Conservation (phyloP, 2,329 filamentous ascomycete genomes). For the Hirsutella thompsonii region DNA sequence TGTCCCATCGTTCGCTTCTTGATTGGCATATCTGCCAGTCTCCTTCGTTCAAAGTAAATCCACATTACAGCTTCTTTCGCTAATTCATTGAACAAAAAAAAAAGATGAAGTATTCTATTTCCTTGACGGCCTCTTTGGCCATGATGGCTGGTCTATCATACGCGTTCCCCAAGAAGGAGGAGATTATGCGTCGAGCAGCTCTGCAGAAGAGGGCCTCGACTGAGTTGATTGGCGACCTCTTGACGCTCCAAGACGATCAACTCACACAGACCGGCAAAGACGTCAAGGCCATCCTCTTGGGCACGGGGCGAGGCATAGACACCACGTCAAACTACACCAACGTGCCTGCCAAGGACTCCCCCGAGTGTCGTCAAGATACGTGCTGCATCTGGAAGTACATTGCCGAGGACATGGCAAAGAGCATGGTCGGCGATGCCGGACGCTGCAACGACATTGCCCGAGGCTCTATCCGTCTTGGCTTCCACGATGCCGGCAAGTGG, state of each 20-base stretch:
- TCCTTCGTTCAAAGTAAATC: too few relatives aligned
- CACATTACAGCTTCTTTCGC: too few relatives aligned
- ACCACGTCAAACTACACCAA: not conserved
- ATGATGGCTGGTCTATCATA: not conserved
- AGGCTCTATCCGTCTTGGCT: conserved; percentile 27
- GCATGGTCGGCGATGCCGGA: conserved; percentile 16
- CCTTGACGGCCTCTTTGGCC: not conserved
- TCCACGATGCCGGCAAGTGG: conserved; percentile 31
- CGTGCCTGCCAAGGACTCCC: not conserved
- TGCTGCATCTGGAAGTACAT: conserved; percentile 29
- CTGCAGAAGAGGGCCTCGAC: not conserved
- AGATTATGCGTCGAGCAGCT: not conserved
- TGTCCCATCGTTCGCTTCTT: too few relatives aligned
- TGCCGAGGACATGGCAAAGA: conserved; percentile 19
- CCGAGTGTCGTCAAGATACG: conserved; percentile 17
- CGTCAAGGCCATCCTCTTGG: conserved; percentile 19
- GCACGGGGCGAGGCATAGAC: not conserved
- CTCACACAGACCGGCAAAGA: conserved; percentile 16
- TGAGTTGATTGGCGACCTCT: conserved; percentile 22
- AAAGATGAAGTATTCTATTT: not conserved
- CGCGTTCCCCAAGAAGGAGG: not conserved
- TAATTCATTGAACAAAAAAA: too few relatives aligned
- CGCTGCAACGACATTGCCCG: conserved; percentile 26
- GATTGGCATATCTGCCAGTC: too few relatives aligned
- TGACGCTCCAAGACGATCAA: conserved; percentile 10